These are phyloP conservation scores for Colletotrichum echinochloae DNA, from an alignment of 2,329 filamentous ascomycete genomes.

Conservation along the genomic window DNA sequence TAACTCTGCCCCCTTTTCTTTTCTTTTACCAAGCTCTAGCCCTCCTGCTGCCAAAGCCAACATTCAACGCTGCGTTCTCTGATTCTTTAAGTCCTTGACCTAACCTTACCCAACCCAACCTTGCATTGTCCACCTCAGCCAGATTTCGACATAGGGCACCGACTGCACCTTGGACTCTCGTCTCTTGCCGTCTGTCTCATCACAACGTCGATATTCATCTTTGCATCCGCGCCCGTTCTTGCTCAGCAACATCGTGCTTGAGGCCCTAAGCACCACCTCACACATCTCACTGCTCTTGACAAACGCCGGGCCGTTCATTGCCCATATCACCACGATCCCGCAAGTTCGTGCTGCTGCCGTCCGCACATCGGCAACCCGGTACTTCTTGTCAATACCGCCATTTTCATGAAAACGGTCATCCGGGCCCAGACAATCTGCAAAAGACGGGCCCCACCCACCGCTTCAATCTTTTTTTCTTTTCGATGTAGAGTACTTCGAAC, in stretches of 20 bases:
- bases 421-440: conserved; percentile 5
- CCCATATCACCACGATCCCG: conserved; percentile 6
- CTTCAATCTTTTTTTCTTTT: background rate
- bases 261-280: background rate
- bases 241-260: conserved; percentile 6
- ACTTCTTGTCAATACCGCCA: conserved; percentile 15
- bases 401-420: conserved; percentile 28
- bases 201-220: conserved; percentile 15
- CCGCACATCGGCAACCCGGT: conserved; percentile 28
- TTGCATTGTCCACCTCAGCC: conserved; percentile 1
- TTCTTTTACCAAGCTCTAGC: conserved; percentile 11
- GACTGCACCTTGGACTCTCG: conserved; percentile 5
- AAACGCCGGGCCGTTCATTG: conserved; percentile 26
- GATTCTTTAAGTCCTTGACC: conserved; percentile 6
- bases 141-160: conserved; percentile 12
- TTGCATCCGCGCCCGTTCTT: conserved; percentile 2
- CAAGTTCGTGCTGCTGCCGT: conserved; percentile 23
- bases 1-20: conserved; percentile 18
- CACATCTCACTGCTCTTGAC: conserved; percentile 9
- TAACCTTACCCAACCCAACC: conserved; percentile 8
- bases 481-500: background rate
- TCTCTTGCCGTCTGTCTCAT: conserved; percentile 29
- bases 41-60: conserved; percentile 15
- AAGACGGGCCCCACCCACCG: conserved; percentile 14
- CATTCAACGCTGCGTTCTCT: conserved; percentile 9